Evolutionary conservation across 192 early-diverging fungal species (phyloP).

Genomic region (Coemansia sp.): DNA sequence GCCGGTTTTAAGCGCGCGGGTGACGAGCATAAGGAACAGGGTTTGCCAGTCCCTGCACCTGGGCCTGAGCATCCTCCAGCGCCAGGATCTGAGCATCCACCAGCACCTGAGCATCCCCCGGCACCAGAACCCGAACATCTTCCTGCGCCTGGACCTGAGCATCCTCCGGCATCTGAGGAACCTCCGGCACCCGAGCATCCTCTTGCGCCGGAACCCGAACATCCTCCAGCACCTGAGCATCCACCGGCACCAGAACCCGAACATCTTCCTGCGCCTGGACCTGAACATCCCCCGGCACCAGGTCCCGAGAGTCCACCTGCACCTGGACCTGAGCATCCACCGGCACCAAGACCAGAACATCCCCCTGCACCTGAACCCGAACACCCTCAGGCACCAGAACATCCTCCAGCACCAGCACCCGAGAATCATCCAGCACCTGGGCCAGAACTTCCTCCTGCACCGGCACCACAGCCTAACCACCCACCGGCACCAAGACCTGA

Average conservation of each 20-base stretch:
- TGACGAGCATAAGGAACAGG: background rate
- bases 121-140: background rate
- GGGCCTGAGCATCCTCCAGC: background rate
- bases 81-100: background rate
- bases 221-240: background rate
- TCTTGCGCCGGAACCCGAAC: background rate
- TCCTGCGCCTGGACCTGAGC: constrained; percentile 1
- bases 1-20: background rate
- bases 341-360: constrained; percentile 1
- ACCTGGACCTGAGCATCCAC: background rate
- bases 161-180: background rate
- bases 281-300: background rate
- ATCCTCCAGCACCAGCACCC: background rate
- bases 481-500: background rate
- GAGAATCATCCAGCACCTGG: constrained; percentile 7
- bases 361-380: background rate
- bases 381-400: background rate
- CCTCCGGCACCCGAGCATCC: background rate
- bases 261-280: background rate
- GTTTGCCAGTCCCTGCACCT: background rate
- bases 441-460: background rate
- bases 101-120: background rate
- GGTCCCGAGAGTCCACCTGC: background rate
- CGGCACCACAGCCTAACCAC: background rate
- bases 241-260: background rate